Conservation (phyloP, 495 filamentous ascomycete species). For the Monascus purpureus region DNA sequence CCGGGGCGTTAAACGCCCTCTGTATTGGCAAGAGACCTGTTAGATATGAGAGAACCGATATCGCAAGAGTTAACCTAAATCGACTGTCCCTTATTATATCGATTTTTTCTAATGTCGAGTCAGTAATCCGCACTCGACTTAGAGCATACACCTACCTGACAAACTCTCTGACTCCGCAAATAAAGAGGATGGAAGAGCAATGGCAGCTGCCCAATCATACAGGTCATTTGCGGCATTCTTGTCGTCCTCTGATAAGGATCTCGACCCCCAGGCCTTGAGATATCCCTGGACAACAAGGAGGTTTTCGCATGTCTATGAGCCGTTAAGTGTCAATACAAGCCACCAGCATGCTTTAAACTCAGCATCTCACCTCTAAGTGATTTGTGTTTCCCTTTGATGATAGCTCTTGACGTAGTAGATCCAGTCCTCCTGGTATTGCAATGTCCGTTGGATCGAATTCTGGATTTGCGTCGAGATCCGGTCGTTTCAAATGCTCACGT, state of each 20-base stretch:
- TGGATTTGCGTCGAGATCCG: background rate
- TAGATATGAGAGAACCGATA: conserved; percentile 18
- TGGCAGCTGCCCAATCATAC: conserved; percentile 21
- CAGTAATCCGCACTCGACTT: background rate
- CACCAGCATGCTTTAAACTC: background rate
- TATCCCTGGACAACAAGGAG: conserved; percentile 16
- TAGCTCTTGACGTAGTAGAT: conserved; percentile 19
- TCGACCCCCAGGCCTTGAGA: conserved; percentile 9
- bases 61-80: conserved; percentile 12
- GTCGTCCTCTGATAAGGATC: conserved; percentile 11
- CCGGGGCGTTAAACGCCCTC: conserved; percentile 6
- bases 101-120: conserved; percentile 7
- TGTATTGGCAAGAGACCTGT: conserved; percentile 7
- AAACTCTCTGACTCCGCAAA: conserved; percentile 15
- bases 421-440: conserved; percentile 5
- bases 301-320: conserved; percentile 15
- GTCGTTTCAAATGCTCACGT: conserved; percentile 11
- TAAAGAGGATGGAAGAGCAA: conserved; percentile 20
- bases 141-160: conserved; percentile 9
- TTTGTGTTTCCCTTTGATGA: conserved; percentile 10
- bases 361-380: conserved; percentile 10
- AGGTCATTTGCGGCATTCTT: conserved; percentile 13
- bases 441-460: conserved; percentile 4
- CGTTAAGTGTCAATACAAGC: conserved; percentile 2
- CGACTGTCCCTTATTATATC: conserved; percentile 10